Evolutionary conservation across 2,329 filamentous ascomycete species (phyloP).

Genomic region (Hypoxylon sp.): DNA sequence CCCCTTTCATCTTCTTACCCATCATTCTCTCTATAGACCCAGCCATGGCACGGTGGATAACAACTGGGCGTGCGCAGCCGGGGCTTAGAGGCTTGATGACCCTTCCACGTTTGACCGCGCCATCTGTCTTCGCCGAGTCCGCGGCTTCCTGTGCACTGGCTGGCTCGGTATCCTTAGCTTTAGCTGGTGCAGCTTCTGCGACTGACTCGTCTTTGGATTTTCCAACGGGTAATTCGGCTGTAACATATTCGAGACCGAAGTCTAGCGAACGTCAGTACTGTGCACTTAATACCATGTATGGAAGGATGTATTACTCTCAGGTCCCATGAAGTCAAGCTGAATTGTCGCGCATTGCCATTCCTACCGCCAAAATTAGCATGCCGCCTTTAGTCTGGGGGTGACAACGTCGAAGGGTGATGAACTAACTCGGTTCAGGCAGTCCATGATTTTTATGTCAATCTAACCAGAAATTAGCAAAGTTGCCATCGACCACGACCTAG

Average conservation of each 20-base stretch:
- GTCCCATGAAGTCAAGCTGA: slow-evolving; percentile 86
- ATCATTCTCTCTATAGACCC: slow-evolving; percentile 73
- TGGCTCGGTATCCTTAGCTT: slow-evolving; percentile 48
- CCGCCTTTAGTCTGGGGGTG: no score
- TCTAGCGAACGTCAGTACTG: slow-evolving; percentile 70
- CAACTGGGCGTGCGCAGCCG: slow-evolving; percentile 83
- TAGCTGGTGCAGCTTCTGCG: slow-evolving; percentile 53
- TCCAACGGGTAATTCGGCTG: slow-evolving; percentile 63
- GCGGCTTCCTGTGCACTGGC: slow-evolving; percentile 42
- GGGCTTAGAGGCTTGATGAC: slow-evolving; percentile 66
- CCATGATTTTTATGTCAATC: slow-evolving; percentile 87
- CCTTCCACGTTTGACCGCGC: slow-evolving; percentile 44
- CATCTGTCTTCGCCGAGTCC: slow-evolving; percentile 14
- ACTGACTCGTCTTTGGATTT: slow-evolving; percentile 31
- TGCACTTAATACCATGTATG: background rate
- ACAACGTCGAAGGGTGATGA: background rate
- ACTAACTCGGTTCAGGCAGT: slow-evolving; percentile 80
- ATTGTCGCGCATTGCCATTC: slow-evolving; percentile 89
- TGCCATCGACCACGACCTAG: background rate
- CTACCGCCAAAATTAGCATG: slow-evolving; percentile 32
- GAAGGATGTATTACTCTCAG: slow-evolving; percentile 27
- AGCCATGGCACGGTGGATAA: slow-evolving; percentile 88
- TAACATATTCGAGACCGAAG: slow-evolving; percentile 89
- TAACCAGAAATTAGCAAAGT: slow-evolving; percentile 20
- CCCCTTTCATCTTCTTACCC: slow-evolving; percentile 50